Evolutionary conservation across 2,329 filamentous ascomycete species (phyloP), one percentile per base, ranked within the genome.

Genomic region (Thielaviopsis euricoi): DNA sequence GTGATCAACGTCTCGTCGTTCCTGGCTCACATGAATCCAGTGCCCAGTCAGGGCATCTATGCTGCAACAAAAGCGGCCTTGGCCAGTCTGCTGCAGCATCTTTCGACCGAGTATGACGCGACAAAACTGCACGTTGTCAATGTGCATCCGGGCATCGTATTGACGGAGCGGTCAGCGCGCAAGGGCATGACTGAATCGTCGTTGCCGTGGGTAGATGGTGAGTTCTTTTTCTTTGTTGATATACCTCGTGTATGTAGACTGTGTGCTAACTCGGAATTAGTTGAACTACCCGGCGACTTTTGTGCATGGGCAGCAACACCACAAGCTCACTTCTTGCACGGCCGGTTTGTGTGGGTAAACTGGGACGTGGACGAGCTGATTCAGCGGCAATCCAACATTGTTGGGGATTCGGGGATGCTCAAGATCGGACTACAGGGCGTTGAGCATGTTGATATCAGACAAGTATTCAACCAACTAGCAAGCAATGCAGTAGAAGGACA

Each of bases 261-360:
- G 7, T 10, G 29, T 37, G 13, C 12, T 19, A 17, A 52, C 29
- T 43, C 25, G 3, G 17, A 21, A 19, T 17, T 29, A 60, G 58
- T 48, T 29, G 40, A 62, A 0, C 58, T 64, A 12, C 54, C 61
- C 5, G 62, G 62, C 6, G 55, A 66, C 33, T 74, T 71, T 53
- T 61, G 64, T 7, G 68, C 73, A 6, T 74, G 72, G 73, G 63
- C 68, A 1, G 67, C 71, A 1, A 67, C 65, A 7, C 58, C 64
- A 0, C 68, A 73, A 59, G 71, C 73, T 1, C 59, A 57, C 7
- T 73, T 73, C 55, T 60, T 74, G 23, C 70, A 70, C 51, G 68
- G 69, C 4, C 71, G 70, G 26, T 70, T 70, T 40, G 64, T 71
- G 3, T 71, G 68, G 66, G 65, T 68, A 6, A 66, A 67, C n/a